Percentiles rank a stretch among this genome's conserved stretches.
Conservation (phyloP, 2,329 filamentous ascomycete genomes). For the Pestalotiopsis sp. region DNA sequence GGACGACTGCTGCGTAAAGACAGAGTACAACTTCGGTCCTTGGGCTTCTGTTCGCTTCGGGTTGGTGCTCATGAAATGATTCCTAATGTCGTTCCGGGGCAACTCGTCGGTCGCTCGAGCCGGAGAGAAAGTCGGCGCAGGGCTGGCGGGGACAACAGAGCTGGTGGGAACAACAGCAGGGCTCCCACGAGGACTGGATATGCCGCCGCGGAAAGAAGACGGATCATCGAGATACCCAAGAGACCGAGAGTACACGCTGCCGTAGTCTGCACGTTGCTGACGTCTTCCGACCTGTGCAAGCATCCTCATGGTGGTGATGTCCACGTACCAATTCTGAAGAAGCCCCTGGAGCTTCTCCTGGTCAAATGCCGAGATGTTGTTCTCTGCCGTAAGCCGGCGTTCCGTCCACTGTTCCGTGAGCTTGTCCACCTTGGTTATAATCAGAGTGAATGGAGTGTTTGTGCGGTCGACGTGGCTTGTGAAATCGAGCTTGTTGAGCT, state of each 20-base stretch:
- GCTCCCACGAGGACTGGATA: neutral
- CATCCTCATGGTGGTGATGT: slow-evolving; percentile 18
- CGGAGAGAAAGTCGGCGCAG: neutral
- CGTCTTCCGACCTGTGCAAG: neutral
- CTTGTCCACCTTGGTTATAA: neutral
- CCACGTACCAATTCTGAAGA: slow-evolving; percentile 16
- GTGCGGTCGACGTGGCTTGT: neutral
- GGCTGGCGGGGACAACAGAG: neutral
- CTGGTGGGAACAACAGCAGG: neutral
- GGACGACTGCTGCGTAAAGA: too few relatives aligned
- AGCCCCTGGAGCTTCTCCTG: slow-evolving; percentile 18
- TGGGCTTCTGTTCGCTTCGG: too few relatives aligned
- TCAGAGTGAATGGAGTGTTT: neutral
- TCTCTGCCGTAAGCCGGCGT: slow-evolving; percentile 12
- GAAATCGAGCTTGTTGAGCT: neutral
- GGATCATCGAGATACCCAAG: neutral
- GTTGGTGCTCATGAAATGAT: too few relatives aligned
- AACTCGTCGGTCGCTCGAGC: neutral
- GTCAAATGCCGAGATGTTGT: slow-evolving; percentile 18
- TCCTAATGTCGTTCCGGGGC: too few relatives aligned
- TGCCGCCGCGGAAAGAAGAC: neutral
- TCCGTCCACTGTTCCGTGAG: slow-evolving; percentile 9
- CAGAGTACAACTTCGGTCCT: too few relatives aligned
- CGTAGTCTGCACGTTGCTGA: neutral
- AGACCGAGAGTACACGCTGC: neutral